Base-by-base conservation (phyloP, 352 stramenopile species). In the Globisporangium abappressorium region DNA sequence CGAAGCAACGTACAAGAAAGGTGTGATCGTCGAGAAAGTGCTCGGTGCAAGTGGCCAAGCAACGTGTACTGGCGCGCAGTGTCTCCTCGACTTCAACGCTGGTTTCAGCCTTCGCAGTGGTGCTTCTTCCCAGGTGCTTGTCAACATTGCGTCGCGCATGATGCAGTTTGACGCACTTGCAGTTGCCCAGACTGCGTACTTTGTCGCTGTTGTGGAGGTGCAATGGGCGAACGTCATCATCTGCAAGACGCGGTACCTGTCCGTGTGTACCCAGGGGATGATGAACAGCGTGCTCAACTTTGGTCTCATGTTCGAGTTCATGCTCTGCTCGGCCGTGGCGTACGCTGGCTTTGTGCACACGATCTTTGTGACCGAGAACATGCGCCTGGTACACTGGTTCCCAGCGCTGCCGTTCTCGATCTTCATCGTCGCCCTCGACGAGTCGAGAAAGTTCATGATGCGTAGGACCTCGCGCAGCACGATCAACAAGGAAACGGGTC, bases 181-280 rank as follows among this genome's bases (percentile, higher is more conserved):
- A 1, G 87, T 97, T 18, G 79, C 90, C 0, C 93, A 98, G 70
- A 94, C 88, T 0, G 89, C 90, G 22, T 97, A 77, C 73, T 96
- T 97, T 70, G 74, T 95, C 8, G 84, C 85, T 8, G 72, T 97
- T 5, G 85, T 97, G 12, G 77, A 98, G 59, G 87, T 95, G 55
- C 94, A 98, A 67, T 97, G 91, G 85, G 83, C 91, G 57, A 95
- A 97, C 74, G 68, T 98, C 15, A 69, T 98, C 30, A 96, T 98
- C 65, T 97, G 88, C 77, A 98, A 98, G 81, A 98, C 94, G 46
- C 85, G 94, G 9, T 97, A 92, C 77, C 71, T 98, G 69, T 95
- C 84, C 11, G 79, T 98, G n/a, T 69, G 79, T 33, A 81, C 82
- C n/a, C 94, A 98, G 68, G 93, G 94, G 64, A 97, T 98, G 91